Evolutionary conservation across 2,329 filamentous ascomycete species (phyloP).

Genomic region (Cyphellophora attinorum): DNA sequence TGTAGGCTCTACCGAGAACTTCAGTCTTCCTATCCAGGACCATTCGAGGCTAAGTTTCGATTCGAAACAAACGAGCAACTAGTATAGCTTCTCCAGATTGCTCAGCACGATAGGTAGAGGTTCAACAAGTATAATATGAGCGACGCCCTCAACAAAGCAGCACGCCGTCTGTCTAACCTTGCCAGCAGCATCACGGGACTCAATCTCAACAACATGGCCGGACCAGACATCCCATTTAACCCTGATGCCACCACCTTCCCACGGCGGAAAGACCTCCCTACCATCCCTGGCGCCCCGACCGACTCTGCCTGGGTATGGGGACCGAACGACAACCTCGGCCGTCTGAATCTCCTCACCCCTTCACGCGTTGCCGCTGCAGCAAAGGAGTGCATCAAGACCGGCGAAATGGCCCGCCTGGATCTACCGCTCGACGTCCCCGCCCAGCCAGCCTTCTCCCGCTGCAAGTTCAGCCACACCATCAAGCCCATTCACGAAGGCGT

Average conservation of each 20-base stretch:
- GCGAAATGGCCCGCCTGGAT: constrained; percentile 47
- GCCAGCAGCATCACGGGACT: not conserved
- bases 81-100: no score
- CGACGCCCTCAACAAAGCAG: not conserved
- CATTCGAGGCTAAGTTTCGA: no score
- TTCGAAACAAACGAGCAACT: no score
- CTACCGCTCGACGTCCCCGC: constrained; percentile 44
- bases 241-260: constrained; percentile 45
- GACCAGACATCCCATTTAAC: constrained; percentile 29
- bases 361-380: constrained; percentile 43
- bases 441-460: constrained; percentile 42
- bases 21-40: no score
- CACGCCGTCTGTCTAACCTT: not conserved
- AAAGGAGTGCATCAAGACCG: constrained; percentile 41
- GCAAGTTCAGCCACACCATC: constrained; percentile 45
- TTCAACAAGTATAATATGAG: not conserved
- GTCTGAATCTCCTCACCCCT: constrained; percentile 49
- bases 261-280: constrained; percentile 42
- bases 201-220: not conserved
- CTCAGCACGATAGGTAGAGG: no score
- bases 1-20: no score
- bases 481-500: constrained; percentile 28
- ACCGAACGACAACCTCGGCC: constrained; percentile 35
- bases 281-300: constrained; percentile 41
- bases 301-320: constrained; percentile 55